phyloP scores from a whole-genome alignment of 768 basidiomycete genomes.

The Leccinellum rugosiceps region DNA sequence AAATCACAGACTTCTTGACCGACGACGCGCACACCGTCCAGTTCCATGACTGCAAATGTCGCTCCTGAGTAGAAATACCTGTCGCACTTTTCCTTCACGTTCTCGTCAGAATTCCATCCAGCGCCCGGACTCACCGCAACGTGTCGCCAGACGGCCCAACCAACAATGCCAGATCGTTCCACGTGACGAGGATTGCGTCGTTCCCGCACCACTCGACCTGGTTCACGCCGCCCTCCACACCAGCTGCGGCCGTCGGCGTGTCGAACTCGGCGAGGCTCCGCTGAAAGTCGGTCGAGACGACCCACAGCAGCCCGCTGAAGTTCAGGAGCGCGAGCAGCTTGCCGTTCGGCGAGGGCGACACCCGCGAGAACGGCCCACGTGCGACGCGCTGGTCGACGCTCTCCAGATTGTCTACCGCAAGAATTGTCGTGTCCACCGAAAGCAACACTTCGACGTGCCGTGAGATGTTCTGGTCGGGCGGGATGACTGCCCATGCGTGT shows the following conservation, averaged over 20 bases:
- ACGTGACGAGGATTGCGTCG: constrained; percentile 87
- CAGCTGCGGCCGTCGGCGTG: constrained; percentile 53
- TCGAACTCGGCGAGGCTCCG: constrained; percentile 86
- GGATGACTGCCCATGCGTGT: constrained; percentile 82
- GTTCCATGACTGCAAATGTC: constrained; percentile 77
- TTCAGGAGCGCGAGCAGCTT: constrained; percentile 87
- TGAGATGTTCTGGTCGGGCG: constrained; percentile 85
- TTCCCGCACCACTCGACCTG: constrained; percentile 96
- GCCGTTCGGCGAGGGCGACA: constrained; percentile 91
- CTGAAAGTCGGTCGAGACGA: constrained; percentile 93
- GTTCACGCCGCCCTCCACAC: constrained; percentile 54
- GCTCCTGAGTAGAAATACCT: constrained; percentile 82
- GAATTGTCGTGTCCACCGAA: constrained; percentile 75
- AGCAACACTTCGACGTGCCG: constrained; percentile 88
- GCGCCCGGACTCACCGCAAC: constrained; percentile 56
- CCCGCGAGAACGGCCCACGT: constrained; percentile 83
- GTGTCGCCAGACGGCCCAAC: constrained; percentile 93
- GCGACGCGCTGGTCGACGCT: constrained; percentile 83
- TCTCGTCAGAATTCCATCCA: not conserved
- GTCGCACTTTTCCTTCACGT: constrained; percentile 6
- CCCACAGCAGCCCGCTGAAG: constrained; percentile 72
- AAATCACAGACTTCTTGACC: constrained; percentile 80
- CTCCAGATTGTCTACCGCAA: constrained; percentile 87
- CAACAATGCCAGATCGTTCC: constrained; percentile 72
- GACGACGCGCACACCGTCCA: constrained; percentile 86